Evolutionary conservation across 2,329 filamentous ascomycete species (phyloP).

Genomic region (Colletotrichum liaoningense): DNA sequence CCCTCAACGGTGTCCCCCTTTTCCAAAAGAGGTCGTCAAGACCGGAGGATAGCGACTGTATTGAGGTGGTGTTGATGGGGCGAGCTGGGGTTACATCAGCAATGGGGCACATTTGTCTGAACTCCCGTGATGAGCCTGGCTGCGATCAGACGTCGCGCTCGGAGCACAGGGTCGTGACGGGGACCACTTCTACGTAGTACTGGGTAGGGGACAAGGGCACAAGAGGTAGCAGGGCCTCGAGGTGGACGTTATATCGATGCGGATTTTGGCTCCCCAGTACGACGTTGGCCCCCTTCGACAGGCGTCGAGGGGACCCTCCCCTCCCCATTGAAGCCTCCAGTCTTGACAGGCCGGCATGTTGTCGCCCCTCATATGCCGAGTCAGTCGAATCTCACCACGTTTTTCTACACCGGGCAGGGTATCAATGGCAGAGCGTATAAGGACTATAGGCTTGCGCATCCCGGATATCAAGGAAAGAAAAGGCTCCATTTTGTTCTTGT

Average conservation of each 20-base stretch:
- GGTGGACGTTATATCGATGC: slow-evolving; percentile 11
- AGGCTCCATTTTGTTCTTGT: background rate
- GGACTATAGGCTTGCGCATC: background rate
- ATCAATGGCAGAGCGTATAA: slow-evolving; percentile 13
- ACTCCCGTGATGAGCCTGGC: slow-evolving; percentile 9
- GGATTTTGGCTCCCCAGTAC: slow-evolving; percentile 8
- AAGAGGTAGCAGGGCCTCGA: background rate
- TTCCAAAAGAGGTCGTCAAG: slow-evolving; percentile 8
- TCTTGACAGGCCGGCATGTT: background rate
- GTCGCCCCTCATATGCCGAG: slow-evolving; percentile 12
- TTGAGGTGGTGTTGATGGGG: background rate
- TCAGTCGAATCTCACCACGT: slow-evolving; percentile 5
- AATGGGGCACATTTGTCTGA: background rate
- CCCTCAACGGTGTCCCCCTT: slow-evolving; percentile 5
- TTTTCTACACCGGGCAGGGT: background rate
- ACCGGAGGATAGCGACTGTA: background rate
- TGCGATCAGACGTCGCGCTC: slow-evolving; percentile 21
- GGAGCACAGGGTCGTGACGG: slow-evolving; percentile 10
- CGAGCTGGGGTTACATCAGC: background rate
- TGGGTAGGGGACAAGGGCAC: slow-evolving; percentile 22
- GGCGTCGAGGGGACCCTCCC: background rate
- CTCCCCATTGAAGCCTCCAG: slow-evolving; percentile 2
- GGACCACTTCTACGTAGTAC: slow-evolving; percentile 9
- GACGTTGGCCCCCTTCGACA: slow-evolving; percentile 6
- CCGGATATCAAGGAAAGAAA: background rate